Evolutionary conservation across 306 rosid genomes (phyloP).

Genomic region (Vicia faba): DNA sequence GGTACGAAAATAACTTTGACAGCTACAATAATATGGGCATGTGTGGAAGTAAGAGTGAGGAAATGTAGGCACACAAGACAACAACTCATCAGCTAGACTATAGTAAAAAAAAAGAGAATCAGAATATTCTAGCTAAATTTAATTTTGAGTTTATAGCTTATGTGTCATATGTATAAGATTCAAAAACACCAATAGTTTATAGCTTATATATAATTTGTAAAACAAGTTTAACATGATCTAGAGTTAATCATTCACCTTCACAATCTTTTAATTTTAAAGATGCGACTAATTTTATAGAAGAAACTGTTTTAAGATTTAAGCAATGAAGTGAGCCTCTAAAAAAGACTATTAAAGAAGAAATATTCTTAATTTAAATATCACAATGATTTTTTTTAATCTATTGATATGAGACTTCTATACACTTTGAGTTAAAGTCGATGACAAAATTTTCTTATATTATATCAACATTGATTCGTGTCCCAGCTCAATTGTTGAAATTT

Average conservation of each 20-base stretch:
- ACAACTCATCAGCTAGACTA: conserved; percentile 6
- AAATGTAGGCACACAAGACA: conserved; percentile 17
- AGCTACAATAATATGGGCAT: conserved; percentile 8
- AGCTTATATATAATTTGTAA: not conserved
- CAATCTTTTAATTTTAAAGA: not conserved
- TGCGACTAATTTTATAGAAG: no score
- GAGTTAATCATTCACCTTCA: not conserved
- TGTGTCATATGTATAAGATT: not conserved
- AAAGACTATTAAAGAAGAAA: no score
- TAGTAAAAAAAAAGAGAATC: conserved; percentile 16
- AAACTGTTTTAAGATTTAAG: no score
- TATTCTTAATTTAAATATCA: no score
- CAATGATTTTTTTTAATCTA: no score
- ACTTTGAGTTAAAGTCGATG: no score
- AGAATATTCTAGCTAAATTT: not conserved
- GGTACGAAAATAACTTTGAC: conserved; percentile 13
- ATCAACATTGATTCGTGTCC: no score
- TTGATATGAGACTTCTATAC: no score
- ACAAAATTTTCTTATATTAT: no score
- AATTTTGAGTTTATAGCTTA: not conserved
- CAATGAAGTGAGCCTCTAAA: no score
- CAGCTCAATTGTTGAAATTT: no score
- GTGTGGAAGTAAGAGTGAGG: conserved; percentile 25
- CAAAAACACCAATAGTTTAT: not conserved
- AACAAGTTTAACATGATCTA: not conserved